Base-by-base conservation (phyloP, 1,284 basidiomycete genomes). In the Albatrellus sp. region DNA sequence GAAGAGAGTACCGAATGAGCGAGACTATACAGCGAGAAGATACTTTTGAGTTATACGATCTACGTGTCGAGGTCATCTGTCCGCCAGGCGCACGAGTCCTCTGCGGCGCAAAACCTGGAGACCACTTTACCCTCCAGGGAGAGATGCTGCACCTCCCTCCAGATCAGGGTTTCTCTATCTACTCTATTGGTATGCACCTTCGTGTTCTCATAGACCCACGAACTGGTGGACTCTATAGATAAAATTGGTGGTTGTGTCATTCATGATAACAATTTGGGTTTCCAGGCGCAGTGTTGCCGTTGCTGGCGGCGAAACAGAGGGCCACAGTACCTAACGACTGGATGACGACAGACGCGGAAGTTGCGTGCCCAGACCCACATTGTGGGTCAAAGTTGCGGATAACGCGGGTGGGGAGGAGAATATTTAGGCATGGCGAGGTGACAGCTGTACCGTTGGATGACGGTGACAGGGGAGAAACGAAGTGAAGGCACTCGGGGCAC, bases 321-420 rank as follows among this genome's bases (percentile, higher is more conserved):
- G 58, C 60, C 16, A 71, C 69, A 0, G 59, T 75, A 42, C 51
- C 61, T 1, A 69, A 73, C 46, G 79, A 81, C 55, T 81, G 79
- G 77, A 80, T 82, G 72, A 62, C 74, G 3, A 76, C 75, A 1
- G 78, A 81, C 50, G 67, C 66, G 1, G 72, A 78, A 49, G 60
- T 81, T 16, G 77, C 75, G 0, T 80, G 77, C 53, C 78, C 77
- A 0, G 77, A 80, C 54, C 77, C 77, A 1, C 60, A 75, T 47
- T 80, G 78, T 56, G 68, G 65, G 30, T 77, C 76, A 2, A 62
- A 64, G n/a, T 52, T 80, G 54, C 68, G 57, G 48, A 76, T 81
- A 28, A 57, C 60, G 5, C 64, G 76, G 39, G 72, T 66, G 1
- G 70, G 68, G 1, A 43, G 69, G 46, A 59, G 76, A 42, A 66